These are phyloP conservation scores for Nicotiana noctiflora DNA, from an alignment of 257 asterid genomes.

Conservation along the genomic window DNA sequence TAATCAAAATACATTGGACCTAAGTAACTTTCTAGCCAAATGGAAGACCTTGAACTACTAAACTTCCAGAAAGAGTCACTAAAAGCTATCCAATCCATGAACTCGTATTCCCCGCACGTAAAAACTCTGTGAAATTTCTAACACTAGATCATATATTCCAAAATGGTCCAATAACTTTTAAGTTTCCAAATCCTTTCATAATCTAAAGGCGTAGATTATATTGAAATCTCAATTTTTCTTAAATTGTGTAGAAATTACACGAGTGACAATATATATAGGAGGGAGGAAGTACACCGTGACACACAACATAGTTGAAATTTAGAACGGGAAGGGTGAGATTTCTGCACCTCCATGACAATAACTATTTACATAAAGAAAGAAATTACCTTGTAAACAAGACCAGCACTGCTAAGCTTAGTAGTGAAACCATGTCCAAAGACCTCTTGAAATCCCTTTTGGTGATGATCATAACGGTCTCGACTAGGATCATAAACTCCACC, in stretches of 20 bases:
- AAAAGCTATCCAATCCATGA: not conserved
- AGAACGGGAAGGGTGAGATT: not conserved
- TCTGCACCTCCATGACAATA: not conserved
- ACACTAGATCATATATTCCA: not conserved
- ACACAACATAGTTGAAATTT: not conserved
- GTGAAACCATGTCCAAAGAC: slow-evolving; percentile 23
- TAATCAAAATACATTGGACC: not conserved
- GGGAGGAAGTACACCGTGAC: not conserved
- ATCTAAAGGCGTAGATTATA: not conserved
- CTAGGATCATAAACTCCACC: slow-evolving; percentile 39
- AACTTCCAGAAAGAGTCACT: not conserved
- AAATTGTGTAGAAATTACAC: not conserved
- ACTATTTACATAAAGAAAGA: not conserved
- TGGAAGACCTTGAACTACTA: not conserved
- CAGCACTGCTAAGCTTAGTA: slow-evolving; percentile 26
- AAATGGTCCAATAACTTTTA: no score
- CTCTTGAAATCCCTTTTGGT: slow-evolving; percentile 21
- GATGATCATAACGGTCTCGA: slow-evolving; percentile 40
- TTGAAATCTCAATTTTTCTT: not conserved
- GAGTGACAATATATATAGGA: not conserved
- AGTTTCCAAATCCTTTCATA: not conserved
- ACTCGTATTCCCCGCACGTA: not conserved
- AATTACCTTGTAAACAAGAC: slow-evolving; percentile 26
- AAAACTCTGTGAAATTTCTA: not conserved
- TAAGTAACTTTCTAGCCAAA: not conserved